Percentiles rank a stretch among this genome's conserved stretches.
Evolutionary conservation across 2,329 filamentous ascomycete genomes (phyloP).

Genomic region (Ramularia collo-cygni): DNA sequence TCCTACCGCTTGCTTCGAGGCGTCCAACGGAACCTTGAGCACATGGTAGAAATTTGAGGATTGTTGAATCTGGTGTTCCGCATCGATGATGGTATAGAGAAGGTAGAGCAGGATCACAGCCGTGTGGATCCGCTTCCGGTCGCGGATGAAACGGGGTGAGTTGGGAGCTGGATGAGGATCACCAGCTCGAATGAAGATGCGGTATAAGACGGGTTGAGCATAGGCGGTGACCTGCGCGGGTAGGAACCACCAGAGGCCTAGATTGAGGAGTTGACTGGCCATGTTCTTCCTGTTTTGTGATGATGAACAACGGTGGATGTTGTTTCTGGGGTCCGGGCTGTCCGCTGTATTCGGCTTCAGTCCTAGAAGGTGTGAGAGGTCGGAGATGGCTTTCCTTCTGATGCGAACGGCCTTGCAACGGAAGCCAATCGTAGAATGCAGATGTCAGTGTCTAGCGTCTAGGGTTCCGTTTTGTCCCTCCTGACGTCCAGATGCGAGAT

Average conservation of each 20-base stretch:
- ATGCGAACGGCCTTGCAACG: too few species aligned
- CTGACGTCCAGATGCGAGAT: too few species aligned
- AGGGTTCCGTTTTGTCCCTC: too few species aligned
- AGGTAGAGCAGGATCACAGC: slow-evolving; percentile 79
- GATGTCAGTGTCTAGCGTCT: too few species aligned
- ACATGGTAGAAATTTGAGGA: slow-evolving; percentile 71
- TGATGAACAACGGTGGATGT: too few species aligned
- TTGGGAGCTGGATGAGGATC: slow-evolving; percentile 67
- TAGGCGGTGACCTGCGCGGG: slow-evolving; percentile 72
- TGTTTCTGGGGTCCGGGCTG: too few species aligned
- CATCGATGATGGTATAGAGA: slow-evolving; percentile 85
- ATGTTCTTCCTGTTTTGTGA: slow-evolving; percentile 10
- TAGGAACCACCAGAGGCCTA: slow-evolving; percentile 56
- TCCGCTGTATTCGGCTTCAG: too few species aligned
- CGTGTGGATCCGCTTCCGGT: slow-evolving; percentile 78
- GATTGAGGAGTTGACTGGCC: slow-evolving; percentile 46
- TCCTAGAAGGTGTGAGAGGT: too few species aligned
- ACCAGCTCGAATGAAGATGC: slow-evolving; percentile 81
- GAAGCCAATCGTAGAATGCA: too few species aligned
- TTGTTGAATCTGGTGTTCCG: slow-evolving; percentile 69
- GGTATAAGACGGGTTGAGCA: slow-evolving; percentile 76
- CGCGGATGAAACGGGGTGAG: slow-evolving; percentile 59
- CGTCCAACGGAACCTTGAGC: slow-evolving; percentile 62
- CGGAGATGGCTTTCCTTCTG: too few species aligned
- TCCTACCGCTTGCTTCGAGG: slow-evolving; percentile 71